phyloP scores from a whole-genome alignment of 2,329 filamentous ascomycete genomes.

The Sordariomycetes sp. region DNA sequence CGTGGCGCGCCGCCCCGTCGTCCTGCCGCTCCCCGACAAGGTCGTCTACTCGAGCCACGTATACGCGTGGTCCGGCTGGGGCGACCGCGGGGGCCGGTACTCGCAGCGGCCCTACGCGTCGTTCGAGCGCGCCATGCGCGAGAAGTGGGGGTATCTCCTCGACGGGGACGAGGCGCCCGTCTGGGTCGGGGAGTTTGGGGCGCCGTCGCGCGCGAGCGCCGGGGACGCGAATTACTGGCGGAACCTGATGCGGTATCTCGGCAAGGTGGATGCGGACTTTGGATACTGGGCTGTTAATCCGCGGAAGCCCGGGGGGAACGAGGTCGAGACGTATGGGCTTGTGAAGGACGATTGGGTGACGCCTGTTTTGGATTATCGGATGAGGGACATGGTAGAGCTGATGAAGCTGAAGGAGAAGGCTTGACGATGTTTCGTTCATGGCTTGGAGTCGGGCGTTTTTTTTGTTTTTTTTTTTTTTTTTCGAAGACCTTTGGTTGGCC shows the following conservation, averaged over 20 bases:
- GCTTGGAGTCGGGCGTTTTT: background rate
- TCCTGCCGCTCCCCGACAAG: conserved; percentile 36
- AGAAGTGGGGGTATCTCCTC: conserved; percentile 54
- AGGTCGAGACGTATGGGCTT: conserved; percentile 46
- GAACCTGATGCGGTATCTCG: conserved; percentile 46
- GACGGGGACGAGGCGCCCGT: conserved; percentile 34
- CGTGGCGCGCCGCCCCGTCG: conserved; percentile 39
- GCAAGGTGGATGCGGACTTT: conserved; percentile 47
- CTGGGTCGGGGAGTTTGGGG: conserved; percentile 57
- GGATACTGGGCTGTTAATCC: conserved; percentile 61
- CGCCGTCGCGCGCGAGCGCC: conserved; percentile 34
- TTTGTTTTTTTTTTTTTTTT: too few species aligned
- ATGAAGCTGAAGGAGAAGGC: conserved; percentile 16
- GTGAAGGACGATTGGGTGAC: conserved; percentile 52
- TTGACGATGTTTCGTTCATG: background rate
- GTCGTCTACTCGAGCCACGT: conserved; percentile 58
- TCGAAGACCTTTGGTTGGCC: too few species aligned
- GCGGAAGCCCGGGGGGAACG: conserved; percentile 44
- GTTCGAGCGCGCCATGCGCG: conserved; percentile 48
- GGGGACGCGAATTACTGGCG: conserved; percentile 53
- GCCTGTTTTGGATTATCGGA: conserved; percentile 45
- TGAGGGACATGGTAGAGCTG: conserved; percentile 46
- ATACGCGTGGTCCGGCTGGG: conserved; percentile 60
- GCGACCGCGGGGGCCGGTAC: conserved; percentile 38
- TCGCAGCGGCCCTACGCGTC: conserved; percentile 45